Percentiles rank a stretch among this genome's conserved stretches.
Conservation (phyloP, 345 rosid genomes). For the Populus alba region DNA sequence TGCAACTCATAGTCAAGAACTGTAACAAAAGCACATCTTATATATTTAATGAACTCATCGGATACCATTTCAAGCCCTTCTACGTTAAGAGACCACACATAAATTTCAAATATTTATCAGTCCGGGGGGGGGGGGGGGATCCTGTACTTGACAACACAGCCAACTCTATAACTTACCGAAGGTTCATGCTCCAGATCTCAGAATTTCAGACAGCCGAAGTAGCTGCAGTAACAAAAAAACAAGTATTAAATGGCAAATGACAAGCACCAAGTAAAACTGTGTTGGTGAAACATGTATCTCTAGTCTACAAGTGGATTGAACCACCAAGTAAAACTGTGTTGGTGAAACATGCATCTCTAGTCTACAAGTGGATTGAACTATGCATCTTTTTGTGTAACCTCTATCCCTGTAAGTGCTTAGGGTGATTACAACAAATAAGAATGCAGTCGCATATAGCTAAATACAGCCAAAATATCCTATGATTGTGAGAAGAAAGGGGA, state of each 20-base stretch:
- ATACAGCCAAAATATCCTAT: background rate
- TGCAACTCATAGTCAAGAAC: background rate
- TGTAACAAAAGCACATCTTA: background rate
- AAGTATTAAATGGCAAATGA: background rate
- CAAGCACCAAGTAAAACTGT: background rate
- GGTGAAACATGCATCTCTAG: background rate
- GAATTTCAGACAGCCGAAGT: slow-evolving; percentile 1
- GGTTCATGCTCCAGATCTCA: background rate
- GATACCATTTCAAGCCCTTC: background rate
- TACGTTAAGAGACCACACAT: background rate
- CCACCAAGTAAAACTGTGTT: background rate
- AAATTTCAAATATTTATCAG: background rate
- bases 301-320: too few relatives aligned
- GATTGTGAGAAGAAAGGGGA: background rate
- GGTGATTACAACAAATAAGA: background rate
- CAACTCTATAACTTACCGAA: background rate
- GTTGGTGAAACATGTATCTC: background rate
- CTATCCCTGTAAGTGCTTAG: background rate
- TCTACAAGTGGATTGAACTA: background rate
- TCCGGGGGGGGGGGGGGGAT: background rate
- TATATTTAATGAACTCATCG: background rate
- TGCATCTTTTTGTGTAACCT: background rate
- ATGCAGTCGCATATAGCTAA: background rate
- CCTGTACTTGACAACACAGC: background rate
- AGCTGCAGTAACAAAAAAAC: slow-evolving; percentile 13